Evolutionary conservation across 2,329 filamentous ascomycete species (phyloP), one percentile per base, ranked within the genome.

Genomic region (Trichothecium sympodiale): DNA sequence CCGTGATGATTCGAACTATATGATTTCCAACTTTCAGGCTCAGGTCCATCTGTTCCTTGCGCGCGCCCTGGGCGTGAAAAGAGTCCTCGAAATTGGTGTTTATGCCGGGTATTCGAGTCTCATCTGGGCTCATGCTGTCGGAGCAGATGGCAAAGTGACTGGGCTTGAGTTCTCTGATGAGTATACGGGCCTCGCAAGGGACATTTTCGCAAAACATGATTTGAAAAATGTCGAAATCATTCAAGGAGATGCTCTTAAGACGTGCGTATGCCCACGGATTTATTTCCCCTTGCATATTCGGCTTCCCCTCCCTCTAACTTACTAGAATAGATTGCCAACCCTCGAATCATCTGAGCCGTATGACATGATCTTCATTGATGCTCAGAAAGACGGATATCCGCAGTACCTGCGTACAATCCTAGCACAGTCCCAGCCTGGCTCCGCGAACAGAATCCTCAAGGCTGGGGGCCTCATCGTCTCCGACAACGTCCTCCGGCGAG

Each of bases 281-380:
- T n/a, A n/a, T n/a, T 25, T 25, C 20, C 20, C 10, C 10, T 25
- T 25, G 20, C 20, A n/a, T 25, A 10, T 10, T 10, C 20, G 6
- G 20, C 20, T 25, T 25, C 6, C 10, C 6, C 20, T 25, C 6
- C 6, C 20, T 6, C 20, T 18, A 12, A 13, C 17, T 33, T 27
- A 16, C 15, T 31, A 18, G 6, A 17, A 4, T 32, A 60, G 57
- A 3, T 51, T 61, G 8, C 45, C 49, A 6, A 38, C 45, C n/a
- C 53, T 58, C 4, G 43, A 60, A 40, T 44, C 52, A 38, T 38
- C 49, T 26, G 50, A 62, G 44, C 64, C 69, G 4, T 74, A 67
- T 43, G 69, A 73, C 48, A 51, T 71, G 31, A 58, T 72, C 47
- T 73, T 73, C 47, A 60, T 72, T 41, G 69, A 72, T 38, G 69